These are phyloP conservation scores for Fusarium poae DNA, from an alignment of 2,329 filamentous ascomycete genomes.

Conservation along the genomic window DNA sequence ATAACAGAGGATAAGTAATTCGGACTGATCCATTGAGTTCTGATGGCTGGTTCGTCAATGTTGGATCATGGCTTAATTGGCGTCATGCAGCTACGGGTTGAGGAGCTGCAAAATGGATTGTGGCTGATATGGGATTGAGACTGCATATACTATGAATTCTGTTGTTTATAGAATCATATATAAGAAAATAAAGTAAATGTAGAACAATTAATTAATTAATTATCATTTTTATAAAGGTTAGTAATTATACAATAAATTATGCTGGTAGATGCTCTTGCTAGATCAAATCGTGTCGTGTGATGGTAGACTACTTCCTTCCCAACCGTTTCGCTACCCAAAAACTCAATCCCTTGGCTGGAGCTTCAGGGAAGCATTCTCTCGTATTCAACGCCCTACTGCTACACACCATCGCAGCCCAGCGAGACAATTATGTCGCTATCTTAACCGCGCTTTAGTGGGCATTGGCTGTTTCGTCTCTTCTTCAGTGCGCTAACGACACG, in stretches of 20 bases:
- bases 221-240: not conserved
- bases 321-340: constrained; percentile 23
- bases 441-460: constrained; percentile 19
- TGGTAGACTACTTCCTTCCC: constrained; percentile 20
- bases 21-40: constrained; percentile 1
- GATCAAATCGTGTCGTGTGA: not conserved
- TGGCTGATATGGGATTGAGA: constrained; percentile 4
- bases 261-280: not conserved
- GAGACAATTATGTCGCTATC: constrained; percentile 32
- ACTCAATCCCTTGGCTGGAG: constrained; percentile 25
- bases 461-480: constrained; percentile 31
- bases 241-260: too few species aligned
- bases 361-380: constrained; percentile 40
- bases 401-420: constrained; percentile 32
- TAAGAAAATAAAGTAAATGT: not conserved
- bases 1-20: not conserved
- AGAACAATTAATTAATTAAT: not conserved
- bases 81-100: constrained; percentile 23
- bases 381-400: constrained; percentile 44
- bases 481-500: constrained; percentile 32
- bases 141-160: not conserved
- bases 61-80: constrained; percentile 36
- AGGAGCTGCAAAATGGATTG: constrained; percentile 13
- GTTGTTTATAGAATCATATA: not conserved
- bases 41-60: constrained; percentile 24